Base-by-base conservation (phyloP, 345 rosid genomes). In the Stellera chamaejasme region DNA sequence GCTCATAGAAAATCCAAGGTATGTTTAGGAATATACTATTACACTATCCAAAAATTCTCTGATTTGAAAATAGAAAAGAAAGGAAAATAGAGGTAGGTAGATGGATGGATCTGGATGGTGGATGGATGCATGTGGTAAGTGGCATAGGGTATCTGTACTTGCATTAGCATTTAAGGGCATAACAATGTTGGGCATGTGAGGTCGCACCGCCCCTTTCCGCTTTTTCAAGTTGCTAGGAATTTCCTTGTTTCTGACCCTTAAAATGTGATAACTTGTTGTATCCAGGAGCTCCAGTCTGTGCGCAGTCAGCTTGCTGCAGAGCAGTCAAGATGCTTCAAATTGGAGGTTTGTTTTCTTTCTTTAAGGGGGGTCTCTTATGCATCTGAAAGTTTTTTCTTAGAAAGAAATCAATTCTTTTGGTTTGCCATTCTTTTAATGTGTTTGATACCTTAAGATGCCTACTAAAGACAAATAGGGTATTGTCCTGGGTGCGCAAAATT, bases 251-350 rank as follows among this genome's bases (percentile, higher is more conserved):
- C 39, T 32, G 39, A 5, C 39, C 39, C 39, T 44, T 45, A 26
- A 43, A 36, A 5, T 32, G 39, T 32, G 9, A 32, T 32, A 5
- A 32, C 39, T 32, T 8, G 58, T 51, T 27, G 41, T 50, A 49
- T 58, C 59, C 51, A 94, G 99, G 99, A 87, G 70, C 97, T 90
- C 68, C 99, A 90, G 67, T 85, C 97, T 41, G 81, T 87, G 47
- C 97, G 99, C 26, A 77, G 95, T 63, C 97, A 90, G 71, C 97
- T 90, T 68, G 97, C 93, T 44, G 76, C 93, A 9, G 99, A 90
- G 73, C 99, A 90, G 73, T 90, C 97, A 8, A 79, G 99, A 63
- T 85, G 97, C 72, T 94, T 94, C 78, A 90, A 94, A 85, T 72
- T 94, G 32, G 99, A 94, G 97, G 99, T 94, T 66, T 48, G 50